These are phyloP conservation scores for Acacia pycnantha DNA, from an alignment of 331 rosid genomes.

Conservation along the genomic window DNA sequence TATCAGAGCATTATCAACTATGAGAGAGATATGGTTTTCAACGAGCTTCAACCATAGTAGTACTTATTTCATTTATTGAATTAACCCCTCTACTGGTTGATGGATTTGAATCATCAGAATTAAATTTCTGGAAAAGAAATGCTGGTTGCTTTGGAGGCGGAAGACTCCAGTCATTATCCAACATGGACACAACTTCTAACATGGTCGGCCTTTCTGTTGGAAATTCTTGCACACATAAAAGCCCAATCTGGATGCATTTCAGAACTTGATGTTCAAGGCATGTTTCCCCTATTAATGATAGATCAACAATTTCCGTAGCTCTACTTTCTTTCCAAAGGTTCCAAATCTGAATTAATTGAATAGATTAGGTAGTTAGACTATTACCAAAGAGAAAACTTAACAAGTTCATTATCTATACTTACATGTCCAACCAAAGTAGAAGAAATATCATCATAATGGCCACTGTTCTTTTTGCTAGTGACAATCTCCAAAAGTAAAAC, in stretches of 20 bases:
- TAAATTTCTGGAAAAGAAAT: not conserved
- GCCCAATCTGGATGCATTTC: constrained; percentile 53
- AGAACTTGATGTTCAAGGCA: constrained; percentile 27
- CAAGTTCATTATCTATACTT: not conserved
- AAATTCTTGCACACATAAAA: constrained; percentile 54
- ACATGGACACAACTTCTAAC: constrained; percentile 50
- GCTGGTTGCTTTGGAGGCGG: constrained; percentile 37
- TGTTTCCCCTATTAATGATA: constrained; percentile 15
- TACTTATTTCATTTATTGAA: not conserved
- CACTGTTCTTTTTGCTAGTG: not conserved
- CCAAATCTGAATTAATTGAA: constrained; percentile 49
- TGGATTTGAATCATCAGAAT: not conserved
- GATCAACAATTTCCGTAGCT: constrained; percentile 46
- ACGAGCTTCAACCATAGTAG: not conserved
- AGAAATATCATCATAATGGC: not conserved
- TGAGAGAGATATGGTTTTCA: not conserved
- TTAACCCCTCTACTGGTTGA: not conserved
- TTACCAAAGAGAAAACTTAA: not conserved
- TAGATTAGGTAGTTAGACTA: not conserved
- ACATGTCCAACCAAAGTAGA: not conserved
- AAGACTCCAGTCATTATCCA: constrained; percentile 40
- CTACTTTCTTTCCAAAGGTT: constrained; percentile 50
- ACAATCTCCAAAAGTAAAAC: not conserved
- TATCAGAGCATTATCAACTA: not conserved
- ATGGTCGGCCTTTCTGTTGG: constrained; percentile 57